Percentiles rank a stretch among this genome's conserved stretches.
phyloP scores from a whole-genome alignment of 345 rosid species.

The Psidium guajava region DNA sequence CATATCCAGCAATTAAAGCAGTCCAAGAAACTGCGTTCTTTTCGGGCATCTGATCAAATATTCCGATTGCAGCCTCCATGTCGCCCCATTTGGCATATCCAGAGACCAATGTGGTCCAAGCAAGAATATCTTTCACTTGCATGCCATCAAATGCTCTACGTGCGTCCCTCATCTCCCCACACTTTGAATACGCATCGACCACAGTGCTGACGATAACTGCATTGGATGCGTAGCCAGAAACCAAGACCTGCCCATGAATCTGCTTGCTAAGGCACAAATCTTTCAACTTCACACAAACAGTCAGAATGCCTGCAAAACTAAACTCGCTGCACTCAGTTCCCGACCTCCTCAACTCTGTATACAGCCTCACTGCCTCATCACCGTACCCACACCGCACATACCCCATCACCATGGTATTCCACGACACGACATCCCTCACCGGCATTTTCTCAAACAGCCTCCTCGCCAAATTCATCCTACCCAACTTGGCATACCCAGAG shows the following conservation, averaged over 20 bases:
- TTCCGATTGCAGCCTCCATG: constrained; percentile 42
- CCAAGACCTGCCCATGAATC: constrained; percentile 74
- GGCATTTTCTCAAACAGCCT: constrained; percentile 66
- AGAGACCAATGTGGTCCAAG: constrained; percentile 70
- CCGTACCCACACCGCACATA: constrained; percentile 33
- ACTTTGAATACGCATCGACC: constrained; percentile 61
- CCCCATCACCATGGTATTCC: constrained; percentile 77
- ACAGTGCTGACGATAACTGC: constrained; percentile 42
- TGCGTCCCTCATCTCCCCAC: constrained; percentile 47
- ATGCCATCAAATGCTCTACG: constrained; percentile 55
- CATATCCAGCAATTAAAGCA: constrained; percentile 66
- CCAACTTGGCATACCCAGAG: constrained; percentile 54
- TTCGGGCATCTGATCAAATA: constrained; percentile 54
- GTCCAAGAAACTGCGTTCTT: constrained; percentile 69
- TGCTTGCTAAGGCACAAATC: constrained; percentile 36
- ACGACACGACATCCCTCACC: constrained; percentile 54
- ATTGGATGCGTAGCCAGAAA: constrained; percentile 46
- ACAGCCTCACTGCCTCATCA: constrained; percentile 33
- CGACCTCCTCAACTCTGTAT: constrained; percentile 38
- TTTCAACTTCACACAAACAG: constrained; percentile 41
- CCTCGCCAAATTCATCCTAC: constrained; percentile 47
- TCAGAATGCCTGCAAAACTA: constrained; percentile 57
- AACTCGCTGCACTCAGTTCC: constrained; percentile 48
- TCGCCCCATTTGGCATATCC: constrained; percentile 59
- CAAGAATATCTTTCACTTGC: constrained; percentile 40